phyloP scores from a whole-genome alignment of 2,329 filamentous ascomycete genomes.

The Pestalotiopsis sp. region DNA sequence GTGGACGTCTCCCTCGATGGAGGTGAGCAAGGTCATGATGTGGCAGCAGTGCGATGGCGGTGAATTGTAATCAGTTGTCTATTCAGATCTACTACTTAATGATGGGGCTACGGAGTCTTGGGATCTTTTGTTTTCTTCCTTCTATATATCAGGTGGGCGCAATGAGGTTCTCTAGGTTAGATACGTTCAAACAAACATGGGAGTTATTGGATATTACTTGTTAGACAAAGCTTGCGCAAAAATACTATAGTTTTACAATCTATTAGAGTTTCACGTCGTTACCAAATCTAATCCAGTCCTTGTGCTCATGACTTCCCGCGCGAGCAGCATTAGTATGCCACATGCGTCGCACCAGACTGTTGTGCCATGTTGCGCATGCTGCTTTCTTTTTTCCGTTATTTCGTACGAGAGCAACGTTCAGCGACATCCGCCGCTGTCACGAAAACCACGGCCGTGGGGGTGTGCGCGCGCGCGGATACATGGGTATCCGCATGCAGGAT shows the following conservation, averaged over 20 bases:
- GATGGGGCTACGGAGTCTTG: slow-evolving; percentile 25
- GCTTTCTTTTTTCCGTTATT: background rate
- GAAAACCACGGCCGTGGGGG: background rate
- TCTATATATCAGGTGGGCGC: background rate
- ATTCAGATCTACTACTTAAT: background rate
- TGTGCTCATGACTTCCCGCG: background rate
- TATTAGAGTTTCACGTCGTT: background rate
- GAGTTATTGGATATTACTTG: background rate
- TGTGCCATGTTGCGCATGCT: background rate
- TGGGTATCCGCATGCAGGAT: background rate
- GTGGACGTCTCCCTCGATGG: slow-evolving; percentile 70
- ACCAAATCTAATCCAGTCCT: background rate
- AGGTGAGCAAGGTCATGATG: slow-evolving; percentile 72
- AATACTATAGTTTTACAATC: background rate
- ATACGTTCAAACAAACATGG: background rate
- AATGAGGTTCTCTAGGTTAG: background rate
- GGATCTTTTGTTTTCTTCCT: background rate
- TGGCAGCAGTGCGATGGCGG: slow-evolving; percentile 69
- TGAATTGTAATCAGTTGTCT: slow-evolving; percentile 43
- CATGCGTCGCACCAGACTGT: background rate
- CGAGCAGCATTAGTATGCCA: background rate
- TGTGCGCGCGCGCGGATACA: background rate
- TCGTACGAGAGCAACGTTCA: background rate
- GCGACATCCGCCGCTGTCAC: background rate
- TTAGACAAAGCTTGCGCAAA: background rate